Evolutionary conservation across 2,329 filamentous ascomycete species (phyloP), one percentile per base, ranked within the genome.

Genomic region (Macroventuria anomochaeta): DNA sequence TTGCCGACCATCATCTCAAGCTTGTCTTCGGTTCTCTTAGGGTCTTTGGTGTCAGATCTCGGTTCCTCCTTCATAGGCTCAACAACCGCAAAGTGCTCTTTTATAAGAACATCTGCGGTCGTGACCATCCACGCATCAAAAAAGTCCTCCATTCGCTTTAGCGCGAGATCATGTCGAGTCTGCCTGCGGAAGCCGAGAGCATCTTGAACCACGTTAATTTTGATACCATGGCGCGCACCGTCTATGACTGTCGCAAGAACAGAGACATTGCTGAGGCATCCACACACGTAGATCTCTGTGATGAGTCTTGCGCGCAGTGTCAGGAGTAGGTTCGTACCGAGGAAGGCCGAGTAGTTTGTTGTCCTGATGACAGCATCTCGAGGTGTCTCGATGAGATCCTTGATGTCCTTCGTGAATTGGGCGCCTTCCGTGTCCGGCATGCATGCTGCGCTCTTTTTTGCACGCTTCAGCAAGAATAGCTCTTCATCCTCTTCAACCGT

Each of bases 191-290:
- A 96, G 10, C 92, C 93, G 49, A 96, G 85, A 72, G 93, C 97
- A 71, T 97, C 92, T 46, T 95, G 88, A 32, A 97, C 79, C 11
- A 97, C 79, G 5, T 89, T 95, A 67, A 97, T 91, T n/a, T 85
- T 81, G 67, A 96, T 87, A 4, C 93, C 95, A 73, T 97, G 89
- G 17, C 89, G 85, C 1, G 91, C 93, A 10, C 93, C 95, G 69
- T 97, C 95, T 58, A 96, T 81, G 3, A 92, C 92, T 1, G 93
- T 97, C 7, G 95, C 93, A 70, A 95, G 92, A 39, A 97, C 87
- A 26, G 92, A 93, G 29, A 96, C 80, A 67, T 97, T 97, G 36
- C 88, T 90, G 41, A 96, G 82, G 37, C 89, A 88, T 18, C 95
- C 95, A 67, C 90, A 96, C 20, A 97, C 84, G 74, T 90, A 97